Base-by-base conservation (phyloP, 2,329 filamentous ascomycete genomes). In the Pezicula rhizophila region DNA sequence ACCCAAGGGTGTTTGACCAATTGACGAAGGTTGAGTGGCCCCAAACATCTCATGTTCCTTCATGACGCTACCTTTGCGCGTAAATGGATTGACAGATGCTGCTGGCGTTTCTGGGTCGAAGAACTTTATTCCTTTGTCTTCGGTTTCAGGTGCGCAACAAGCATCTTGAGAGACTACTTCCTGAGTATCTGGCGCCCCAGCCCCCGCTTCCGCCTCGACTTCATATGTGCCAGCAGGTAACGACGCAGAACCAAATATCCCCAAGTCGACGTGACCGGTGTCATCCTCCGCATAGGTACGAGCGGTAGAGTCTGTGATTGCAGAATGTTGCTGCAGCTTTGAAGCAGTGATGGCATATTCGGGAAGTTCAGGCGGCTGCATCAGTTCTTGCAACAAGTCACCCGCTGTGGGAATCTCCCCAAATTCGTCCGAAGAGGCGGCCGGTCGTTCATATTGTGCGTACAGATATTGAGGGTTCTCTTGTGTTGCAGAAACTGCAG, bases 1-100 rank as follows among this genome's bases (percentile, higher is more conserved):
- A 42, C 57, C 63, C 28, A 31, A 12, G 11, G 44, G 47, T 14
- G 31, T 17, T 8, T 52, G 53, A 12, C 52, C 56, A 31, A 60
- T 47, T 4, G 61, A 63, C 8, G 62, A 63, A 12, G 59, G 55
- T 38, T 65, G 62, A 2, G 62, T 64, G 3, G 61, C 60, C 25
- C 54, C 51, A 50, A 65, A 65, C 42, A 65, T 48, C 18, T 63
- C 60, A 14, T 51, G 23, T 5, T 42, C 52, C 28, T 60, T 61
- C 47, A 64, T 49, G 4, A 64, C 58, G 37, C 54, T 60, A 2
- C 62, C 62, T 40, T 55, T 63, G 1, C 57, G 47, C 3, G 34
- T 47, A 33, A 65, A 65, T n/a, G 62, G 62, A 44, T 65, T 65
- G 31, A 58, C 37, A 1, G 55, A 49, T 14, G 57, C 52, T 17